Conservation (phyloP, 768 basidiomycete species). For the Pleurotus citrinopileatus region DNA sequence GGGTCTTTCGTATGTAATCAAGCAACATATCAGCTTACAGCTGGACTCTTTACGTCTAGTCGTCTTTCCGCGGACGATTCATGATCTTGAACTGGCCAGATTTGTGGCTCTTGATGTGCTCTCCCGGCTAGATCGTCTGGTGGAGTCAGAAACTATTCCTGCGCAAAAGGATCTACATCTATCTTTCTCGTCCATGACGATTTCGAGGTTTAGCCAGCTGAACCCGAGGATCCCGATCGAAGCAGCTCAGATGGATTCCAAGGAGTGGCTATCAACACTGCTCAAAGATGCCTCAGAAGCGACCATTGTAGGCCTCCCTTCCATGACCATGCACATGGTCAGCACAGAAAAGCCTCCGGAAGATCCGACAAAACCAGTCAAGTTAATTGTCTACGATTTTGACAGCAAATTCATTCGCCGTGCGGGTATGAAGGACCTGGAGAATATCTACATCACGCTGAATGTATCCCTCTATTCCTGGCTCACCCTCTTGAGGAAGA, state of each 20-base stretch:
- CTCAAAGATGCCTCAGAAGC: conserved; percentile 64
- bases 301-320: conserved; percentile 76
- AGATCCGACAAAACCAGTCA: conserved; percentile 22
- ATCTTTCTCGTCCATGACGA: conserved; percentile 73
- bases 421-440: conserved; percentile 49
- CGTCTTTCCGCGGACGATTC: conserved; percentile 78
- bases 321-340: conserved; percentile 80
- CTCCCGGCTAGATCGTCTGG: conserved; percentile 66
- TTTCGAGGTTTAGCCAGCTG: conserved; percentile 69
- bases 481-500: conserved; percentile 77
- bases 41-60: conserved; percentile 64
- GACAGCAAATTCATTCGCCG: conserved; percentile 63
- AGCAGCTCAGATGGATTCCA: conserved; percentile 35
- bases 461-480: conserved; percentile 82
- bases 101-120: conserved; percentile 66
- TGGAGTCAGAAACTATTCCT: conserved; percentile 46
- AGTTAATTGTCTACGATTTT: conserved; percentile 64
- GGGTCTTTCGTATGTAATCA: conserved; percentile 57
- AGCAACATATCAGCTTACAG: conserved; percentile 72
- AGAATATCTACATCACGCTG: conserved; percentile 83
- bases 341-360: conserved; percentile 53
- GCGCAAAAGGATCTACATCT: conserved; percentile 65
- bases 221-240: conserved; percentile 41
- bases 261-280: conserved; percentile 58
- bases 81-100: conserved; percentile 74